A percentile compares a stretch with the other conserved stretches of the same genome.
phyloP scores from a whole-genome alignment of 768 basidiomycete species.

The Tylopilus intermedius region DNA sequence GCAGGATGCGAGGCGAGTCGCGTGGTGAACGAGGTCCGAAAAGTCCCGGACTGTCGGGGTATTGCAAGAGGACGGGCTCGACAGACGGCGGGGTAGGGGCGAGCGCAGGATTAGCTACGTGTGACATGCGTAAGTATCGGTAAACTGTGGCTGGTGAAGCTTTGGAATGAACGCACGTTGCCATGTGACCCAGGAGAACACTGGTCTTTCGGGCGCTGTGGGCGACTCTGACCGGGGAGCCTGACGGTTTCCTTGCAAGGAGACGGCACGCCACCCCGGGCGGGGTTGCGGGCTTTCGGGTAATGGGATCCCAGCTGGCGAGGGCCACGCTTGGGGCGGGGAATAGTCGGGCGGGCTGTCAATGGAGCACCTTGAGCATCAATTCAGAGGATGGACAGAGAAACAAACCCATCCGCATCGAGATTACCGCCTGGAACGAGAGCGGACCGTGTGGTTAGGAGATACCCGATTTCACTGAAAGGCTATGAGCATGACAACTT shows the following conservation, averaged over 20 bases:
- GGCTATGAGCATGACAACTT: too few relatives aligned
- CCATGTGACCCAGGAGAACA: constrained; percentile 56
- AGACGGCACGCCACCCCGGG: constrained; percentile 54
- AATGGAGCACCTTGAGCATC: too few relatives aligned
- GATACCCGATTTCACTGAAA: too few relatives aligned
- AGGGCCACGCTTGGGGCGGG: too few relatives aligned
- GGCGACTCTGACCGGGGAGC: constrained; percentile 28
- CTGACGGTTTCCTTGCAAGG: constrained; percentile 29
- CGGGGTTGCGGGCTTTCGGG: constrained; percentile 16
- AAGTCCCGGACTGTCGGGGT: constrained; percentile 38
- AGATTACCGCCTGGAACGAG: too few relatives aligned
- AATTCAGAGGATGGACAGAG: too few relatives aligned
- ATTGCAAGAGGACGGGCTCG: constrained; percentile 53
- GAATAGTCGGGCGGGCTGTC: too few relatives aligned
- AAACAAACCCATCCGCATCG: too few relatives aligned
- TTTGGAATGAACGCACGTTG: constrained; percentile 43
- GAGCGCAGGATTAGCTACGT: constrained; percentile 36
- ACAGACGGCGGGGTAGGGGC: constrained; percentile 49
- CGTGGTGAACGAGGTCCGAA: too few relatives aligned
- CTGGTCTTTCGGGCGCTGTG: constrained; percentile 32
- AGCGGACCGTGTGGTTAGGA: too few relatives aligned
- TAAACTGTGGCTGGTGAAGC: neutral
- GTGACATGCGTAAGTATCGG: neutral
- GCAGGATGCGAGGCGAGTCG: too few relatives aligned
- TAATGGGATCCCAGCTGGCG: too few relatives aligned